Evolutionary conservation across 164 flowering plant genomes (phyloP).

Genomic region (Berberis vulgaris): DNA sequence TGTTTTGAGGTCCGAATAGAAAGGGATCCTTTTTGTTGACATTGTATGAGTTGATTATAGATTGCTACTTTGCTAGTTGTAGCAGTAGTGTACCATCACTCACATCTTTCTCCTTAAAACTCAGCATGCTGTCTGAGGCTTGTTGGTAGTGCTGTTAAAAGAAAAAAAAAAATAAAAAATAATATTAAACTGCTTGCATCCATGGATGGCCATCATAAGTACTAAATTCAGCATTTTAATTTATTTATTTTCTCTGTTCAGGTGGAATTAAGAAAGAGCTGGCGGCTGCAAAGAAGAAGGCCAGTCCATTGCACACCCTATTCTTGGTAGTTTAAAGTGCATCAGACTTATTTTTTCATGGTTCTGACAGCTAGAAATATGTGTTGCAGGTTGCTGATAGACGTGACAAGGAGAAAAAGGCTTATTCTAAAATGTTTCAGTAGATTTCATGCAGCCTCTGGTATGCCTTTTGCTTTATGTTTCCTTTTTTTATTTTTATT

Average conservation of each 20-base stretch:
- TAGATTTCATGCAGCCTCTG: slow-evolving; percentile 7
- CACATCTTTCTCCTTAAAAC: too few relatives aligned
- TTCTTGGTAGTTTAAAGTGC: not conserved
- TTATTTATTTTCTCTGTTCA: slow-evolving; percentile 14
- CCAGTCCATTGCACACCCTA: slow-evolving; percentile 15
- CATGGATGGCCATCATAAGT: not conserved
- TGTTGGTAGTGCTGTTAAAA: too few relatives aligned
- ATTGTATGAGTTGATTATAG: too few relatives aligned
- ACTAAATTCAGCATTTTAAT: not conserved
- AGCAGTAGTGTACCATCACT: too few relatives aligned
- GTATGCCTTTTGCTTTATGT: slow-evolving; percentile 2
- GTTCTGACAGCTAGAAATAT: slow-evolving; percentile 2
- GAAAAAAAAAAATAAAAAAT: too few relatives aligned
- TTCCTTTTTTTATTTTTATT: too few relatives aligned
- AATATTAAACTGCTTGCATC: not conserved
- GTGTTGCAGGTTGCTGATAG: slow-evolving; percentile 35
- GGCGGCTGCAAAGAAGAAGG: slow-evolving; percentile 74
- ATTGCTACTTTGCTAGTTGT: too few relatives aligned
- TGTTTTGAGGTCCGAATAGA: too few relatives aligned
- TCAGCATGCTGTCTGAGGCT: too few relatives aligned
- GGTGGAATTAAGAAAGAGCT: slow-evolving; percentile 88
- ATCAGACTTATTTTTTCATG: not conserved
- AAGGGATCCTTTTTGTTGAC: too few relatives aligned
- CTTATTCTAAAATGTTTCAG: slow-evolving; percentile 34
- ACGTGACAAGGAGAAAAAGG: slow-evolving; percentile 30